Base-by-base conservation (phyloP, 2,329 filamentous ascomycete species). In the Paracamarosporium sp. region DNA sequence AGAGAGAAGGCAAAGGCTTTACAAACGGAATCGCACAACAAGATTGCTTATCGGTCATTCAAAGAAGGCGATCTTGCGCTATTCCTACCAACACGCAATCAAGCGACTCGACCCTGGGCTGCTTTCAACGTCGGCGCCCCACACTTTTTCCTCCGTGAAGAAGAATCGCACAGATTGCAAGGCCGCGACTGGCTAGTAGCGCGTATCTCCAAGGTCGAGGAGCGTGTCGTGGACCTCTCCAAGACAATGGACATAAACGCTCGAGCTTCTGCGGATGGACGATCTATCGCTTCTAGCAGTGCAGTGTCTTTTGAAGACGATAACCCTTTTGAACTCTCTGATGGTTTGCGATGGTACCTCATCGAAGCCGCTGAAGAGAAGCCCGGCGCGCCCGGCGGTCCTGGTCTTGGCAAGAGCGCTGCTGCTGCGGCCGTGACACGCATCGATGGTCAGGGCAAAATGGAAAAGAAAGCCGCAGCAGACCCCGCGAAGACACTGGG, bases 51-150 rank as follows among this genome's bases (percentile, higher is more conserved):
- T 74, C 90, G 90, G 59, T 89, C 94, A 50, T 99, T 99, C 81
- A 98, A 97, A 72, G 93, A 97, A 76, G 94, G 95, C 7, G 95
- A 99, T 71, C 83, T 99, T 13, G 95, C 94, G 12, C 79, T 99
- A 2, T 99, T 99, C 80, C 80, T 99, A 38, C 95, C 95, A 0
- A 99, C 95, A 0, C 86, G 94, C 33, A 98, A 97, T 73, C 93
- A 98, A 77, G 91, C 91, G 35, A 95, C 93, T 4, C 90, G 94
- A 15, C 94, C 95, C 0, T 99, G 95, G 95, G 95, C 95, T 5
- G 95, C 95, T 0, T 99, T 99, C 84, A 99, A 99, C 69, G 91
- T 99, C 30, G 94, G 93, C 1, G 96, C 94, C 59, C 95, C 95
- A 8, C 95, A 99, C 75, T 98, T 95, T 79, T 99, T 99, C 80